Evolutionary conservation across 306 rosid genomes (phyloP).

Genomic region (Leucaena leucocephala): DNA sequence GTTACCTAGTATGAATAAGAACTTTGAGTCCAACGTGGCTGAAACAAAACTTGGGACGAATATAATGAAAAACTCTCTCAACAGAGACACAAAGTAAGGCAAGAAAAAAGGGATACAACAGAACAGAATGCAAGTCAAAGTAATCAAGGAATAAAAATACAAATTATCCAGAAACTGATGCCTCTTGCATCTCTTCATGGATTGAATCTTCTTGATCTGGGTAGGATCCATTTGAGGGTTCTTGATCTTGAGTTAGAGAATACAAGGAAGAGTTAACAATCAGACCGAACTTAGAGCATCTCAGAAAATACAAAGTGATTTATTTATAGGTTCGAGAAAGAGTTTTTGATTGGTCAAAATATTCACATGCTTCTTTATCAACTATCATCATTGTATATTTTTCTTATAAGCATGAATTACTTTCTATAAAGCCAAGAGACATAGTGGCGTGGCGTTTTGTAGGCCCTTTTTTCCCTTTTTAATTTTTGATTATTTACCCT

Average conservation of each 20-base stretch:
- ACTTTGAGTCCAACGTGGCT: slow-evolving; percentile 37
- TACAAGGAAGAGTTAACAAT: slow-evolving; percentile 8
- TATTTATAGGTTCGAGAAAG: slow-evolving; percentile 34
- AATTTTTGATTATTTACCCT: slow-evolving; percentile 31
- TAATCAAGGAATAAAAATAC: slow-evolving; percentile 38
- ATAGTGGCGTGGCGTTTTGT: slow-evolving; percentile 46
- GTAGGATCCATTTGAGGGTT: slow-evolving; percentile 44
- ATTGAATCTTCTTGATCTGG: slow-evolving; percentile 50
- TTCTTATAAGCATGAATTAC: slow-evolving; percentile 36
- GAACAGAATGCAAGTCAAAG: slow-evolving; percentile 36
- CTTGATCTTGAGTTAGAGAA: not conserved
- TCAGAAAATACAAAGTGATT: slow-evolving; percentile 28
- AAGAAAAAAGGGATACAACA: slow-evolving; percentile 47
- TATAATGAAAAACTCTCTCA: slow-evolving; percentile 23
- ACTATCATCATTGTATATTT: not conserved
- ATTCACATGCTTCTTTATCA: slow-evolving; percentile 40
- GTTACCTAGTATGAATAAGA: slow-evolving; percentile 46
- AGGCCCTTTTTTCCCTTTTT: slow-evolving; percentile 42
- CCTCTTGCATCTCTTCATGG: slow-evolving; percentile 47
- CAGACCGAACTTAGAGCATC: slow-evolving; percentile 32
- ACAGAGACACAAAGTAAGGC: slow-evolving; percentile 38
- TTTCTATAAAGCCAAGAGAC: slow-evolving; percentile 47
- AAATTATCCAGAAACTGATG: slow-evolving; percentile 36
- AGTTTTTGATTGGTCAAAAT: slow-evolving; percentile 35
- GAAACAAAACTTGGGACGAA: slow-evolving; percentile 44